phyloP scores from a whole-genome alignment of 768 basidiomycete species.

The Suillus fuscotomentosus region DNA sequence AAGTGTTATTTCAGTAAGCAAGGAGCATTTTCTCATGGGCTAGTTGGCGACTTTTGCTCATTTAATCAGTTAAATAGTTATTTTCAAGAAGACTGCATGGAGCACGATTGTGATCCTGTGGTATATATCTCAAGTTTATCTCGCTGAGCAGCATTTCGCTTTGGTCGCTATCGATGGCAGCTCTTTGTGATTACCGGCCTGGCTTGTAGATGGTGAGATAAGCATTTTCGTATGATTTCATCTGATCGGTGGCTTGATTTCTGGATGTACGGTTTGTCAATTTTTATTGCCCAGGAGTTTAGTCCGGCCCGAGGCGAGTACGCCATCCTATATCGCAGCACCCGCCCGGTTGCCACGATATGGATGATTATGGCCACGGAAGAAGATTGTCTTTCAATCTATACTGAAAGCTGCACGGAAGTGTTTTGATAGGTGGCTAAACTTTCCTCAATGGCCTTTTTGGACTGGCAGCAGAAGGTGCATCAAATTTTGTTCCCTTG shows the following conservation, averaged over 20 bases:
- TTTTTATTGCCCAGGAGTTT: constrained; percentile 46
- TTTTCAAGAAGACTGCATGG: no score
- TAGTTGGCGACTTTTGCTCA: no score
- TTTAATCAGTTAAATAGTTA: no score
- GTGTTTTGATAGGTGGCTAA: neutral
- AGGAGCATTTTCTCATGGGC: no score
- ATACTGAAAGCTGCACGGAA: neutral
- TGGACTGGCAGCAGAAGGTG: constrained; percentile 48
- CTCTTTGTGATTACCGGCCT: constrained; percentile 46
- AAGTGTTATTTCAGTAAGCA: no score
- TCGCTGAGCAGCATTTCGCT: no score
- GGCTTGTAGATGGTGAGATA: constrained; percentile 47
- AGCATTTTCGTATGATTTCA: constrained; percentile 20
- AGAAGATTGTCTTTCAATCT: constrained; percentile 45
- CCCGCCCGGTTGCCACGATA: constrained; percentile 45
- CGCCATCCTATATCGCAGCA: constrained; percentile 39
- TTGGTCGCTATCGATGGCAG: constrained; percentile 47
- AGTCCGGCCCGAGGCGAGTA: constrained; percentile 42
- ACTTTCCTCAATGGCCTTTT: constrained; percentile 43
- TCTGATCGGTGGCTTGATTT: constrained; percentile 13
- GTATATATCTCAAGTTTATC: no score
- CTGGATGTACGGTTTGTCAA: constrained; percentile 48
- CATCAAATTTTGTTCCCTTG: constrained; percentile 45
- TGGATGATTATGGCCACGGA: constrained; percentile 52
- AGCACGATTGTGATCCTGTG: no score